Evolutionary conservation across 208 protist species (phyloP).

Genomic region (Trichomonas vaginalis): DNA sequence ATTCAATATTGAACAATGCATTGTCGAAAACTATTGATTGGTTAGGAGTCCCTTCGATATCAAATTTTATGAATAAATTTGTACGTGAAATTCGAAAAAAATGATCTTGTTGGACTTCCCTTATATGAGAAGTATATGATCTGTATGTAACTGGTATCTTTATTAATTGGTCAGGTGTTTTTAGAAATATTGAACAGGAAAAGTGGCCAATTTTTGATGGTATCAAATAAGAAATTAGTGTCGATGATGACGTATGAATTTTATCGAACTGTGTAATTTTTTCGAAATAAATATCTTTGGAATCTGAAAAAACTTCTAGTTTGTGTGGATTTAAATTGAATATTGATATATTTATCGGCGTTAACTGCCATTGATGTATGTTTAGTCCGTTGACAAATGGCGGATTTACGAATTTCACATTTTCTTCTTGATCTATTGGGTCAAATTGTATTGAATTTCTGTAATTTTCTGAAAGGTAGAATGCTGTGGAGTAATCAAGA

Average conservation of each 20-base stretch:
- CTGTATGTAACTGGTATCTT: neutral
- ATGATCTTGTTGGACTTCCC: too few species aligned
- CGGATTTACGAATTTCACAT: neutral
- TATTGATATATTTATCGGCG: neutral
- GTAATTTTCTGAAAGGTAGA: neutral
- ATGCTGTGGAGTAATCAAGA: neutral
- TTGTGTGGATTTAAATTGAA: neutral
- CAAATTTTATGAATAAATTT: too few species aligned
- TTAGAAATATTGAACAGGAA: neutral
- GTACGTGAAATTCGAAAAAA: too few species aligned
- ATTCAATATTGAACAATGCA: too few species aligned
- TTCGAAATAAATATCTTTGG: neutral
- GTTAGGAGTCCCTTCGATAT: too few species aligned
- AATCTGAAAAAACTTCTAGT: neutral
- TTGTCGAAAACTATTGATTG: too few species aligned
- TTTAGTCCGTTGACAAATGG: neutral
- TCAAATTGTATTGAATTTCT: neutral
- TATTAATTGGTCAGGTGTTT: neutral
- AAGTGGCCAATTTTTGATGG: neutral
- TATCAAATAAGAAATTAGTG: neutral
- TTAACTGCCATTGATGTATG: neutral
- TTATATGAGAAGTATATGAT: neutral
- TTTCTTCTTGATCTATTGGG: too few species aligned
- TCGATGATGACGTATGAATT: neutral
- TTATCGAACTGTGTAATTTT: neutral